phyloP scores from a whole-genome alignment of 2,329 filamentous ascomycete genomes.

The Tolypocladium guangdongense region DNA sequence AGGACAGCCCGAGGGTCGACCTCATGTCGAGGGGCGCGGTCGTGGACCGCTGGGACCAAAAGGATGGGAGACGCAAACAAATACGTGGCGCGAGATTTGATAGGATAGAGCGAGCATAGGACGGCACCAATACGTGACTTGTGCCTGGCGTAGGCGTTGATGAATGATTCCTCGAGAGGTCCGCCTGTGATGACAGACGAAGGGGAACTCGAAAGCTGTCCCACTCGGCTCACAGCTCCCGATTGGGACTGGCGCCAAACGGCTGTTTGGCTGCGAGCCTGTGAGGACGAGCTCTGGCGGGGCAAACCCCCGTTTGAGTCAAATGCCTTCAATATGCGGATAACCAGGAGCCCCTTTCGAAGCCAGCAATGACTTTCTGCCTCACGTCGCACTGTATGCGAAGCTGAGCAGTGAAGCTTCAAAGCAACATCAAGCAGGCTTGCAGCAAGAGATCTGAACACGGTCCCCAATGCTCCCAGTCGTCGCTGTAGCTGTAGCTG shows the following conservation, averaged over 20 bases:
- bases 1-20: constrained; percentile 38
- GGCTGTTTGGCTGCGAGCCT: too few relatives aligned
- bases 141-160: background rate
- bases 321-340: background rate
- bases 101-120: background rate
- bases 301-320: background rate
- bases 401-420: background rate
- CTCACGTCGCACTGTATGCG: background rate
- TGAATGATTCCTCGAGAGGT: background rate
- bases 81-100: background rate
- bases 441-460: background rate
- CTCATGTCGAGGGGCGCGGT: constrained; percentile 33
- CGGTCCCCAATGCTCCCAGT: background rate
- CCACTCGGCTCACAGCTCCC: background rate
- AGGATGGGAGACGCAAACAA: background rate
- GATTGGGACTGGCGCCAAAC: background rate
- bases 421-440: background rate
- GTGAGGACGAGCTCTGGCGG: background rate
- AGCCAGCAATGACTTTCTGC: too few relatives aligned
- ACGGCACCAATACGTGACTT: background rate
- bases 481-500: background rate
- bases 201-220: background rate
- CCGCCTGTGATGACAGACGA: background rate
- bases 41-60: constrained; percentile 2
- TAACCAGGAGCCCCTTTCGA: background rate